Evolutionary conservation across 2,329 filamentous ascomycete genomes (phyloP).

Genomic region (Hymenoscyphus repandus): DNA sequence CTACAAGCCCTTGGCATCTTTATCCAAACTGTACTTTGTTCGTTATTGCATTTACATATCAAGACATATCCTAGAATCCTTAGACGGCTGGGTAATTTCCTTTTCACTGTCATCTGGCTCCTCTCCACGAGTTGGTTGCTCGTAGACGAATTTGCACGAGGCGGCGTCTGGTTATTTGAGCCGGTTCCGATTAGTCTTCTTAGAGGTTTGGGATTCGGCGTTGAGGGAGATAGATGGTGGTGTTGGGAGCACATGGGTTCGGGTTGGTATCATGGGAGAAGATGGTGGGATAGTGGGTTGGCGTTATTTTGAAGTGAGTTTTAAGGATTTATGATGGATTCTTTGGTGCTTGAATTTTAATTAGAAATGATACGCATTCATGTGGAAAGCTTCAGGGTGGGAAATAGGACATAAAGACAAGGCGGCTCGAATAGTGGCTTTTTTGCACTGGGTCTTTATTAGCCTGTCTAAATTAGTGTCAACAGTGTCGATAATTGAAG

Average conservation of each 20-base stretch:
- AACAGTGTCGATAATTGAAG: too few species aligned
- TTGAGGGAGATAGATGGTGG: slow-evolving; percentile 57
- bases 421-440: too few species aligned
- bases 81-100: slow-evolving; percentile 52
- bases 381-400: too few species aligned
- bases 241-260: slow-evolving; percentile 52
- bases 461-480: too few species aligned
- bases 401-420: too few species aligned
- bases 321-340: not conserved
- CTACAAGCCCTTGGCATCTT: slow-evolving; percentile 62
- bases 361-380: not conserved
- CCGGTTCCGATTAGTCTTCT: slow-evolving; percentile 71
- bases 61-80: slow-evolving; percentile 39
- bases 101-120: slow-evolving; percentile 62
- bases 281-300: slow-evolving; percentile 59
- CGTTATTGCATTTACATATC: slow-evolving; percentile 30
- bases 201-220: slow-evolving; percentile 61
- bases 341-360: not conserved
- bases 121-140: slow-evolving; percentile 59
- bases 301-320: slow-evolving; percentile 11
- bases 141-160: slow-evolving; percentile 69
- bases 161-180: slow-evolving; percentile 75
- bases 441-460: too few species aligned
- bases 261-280: slow-evolving; percentile 52
- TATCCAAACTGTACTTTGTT: slow-evolving; percentile 46